Percentiles rank a stretch among this genome's conserved stretches.
Evolutionary conservation across 306 rosid genomes (phyloP).

Genomic region (Cucurbita moschata): DNA sequence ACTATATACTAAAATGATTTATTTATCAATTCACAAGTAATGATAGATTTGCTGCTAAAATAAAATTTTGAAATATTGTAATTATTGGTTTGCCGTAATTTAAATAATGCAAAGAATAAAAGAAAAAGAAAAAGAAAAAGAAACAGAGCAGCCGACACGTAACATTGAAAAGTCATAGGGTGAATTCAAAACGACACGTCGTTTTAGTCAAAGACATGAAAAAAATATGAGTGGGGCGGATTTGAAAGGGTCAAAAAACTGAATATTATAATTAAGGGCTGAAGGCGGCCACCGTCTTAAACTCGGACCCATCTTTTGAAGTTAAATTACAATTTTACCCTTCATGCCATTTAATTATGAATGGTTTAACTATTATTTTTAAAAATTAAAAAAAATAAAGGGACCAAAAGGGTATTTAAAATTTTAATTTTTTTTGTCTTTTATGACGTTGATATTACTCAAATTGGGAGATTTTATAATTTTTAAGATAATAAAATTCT

Average conservation of each 20-base stretch:
- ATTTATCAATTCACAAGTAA: neutral
- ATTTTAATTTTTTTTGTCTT: no score
- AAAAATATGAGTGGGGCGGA: neutral
- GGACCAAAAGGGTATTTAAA: no score
- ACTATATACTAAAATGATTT: neutral
- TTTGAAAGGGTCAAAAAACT: neutral
- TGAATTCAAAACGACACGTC: neutral
- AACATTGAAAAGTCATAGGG: neutral
- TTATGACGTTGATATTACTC: no score
- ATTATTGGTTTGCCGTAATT: neutral
- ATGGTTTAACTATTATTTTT: no score
- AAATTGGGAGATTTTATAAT: no score
- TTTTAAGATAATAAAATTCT: no score
- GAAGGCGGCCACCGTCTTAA: neutral
- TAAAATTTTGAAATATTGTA: neutral
- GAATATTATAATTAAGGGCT: neutral
- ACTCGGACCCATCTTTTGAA: neutral
- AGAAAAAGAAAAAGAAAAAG: no score
- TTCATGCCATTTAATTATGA: no score
- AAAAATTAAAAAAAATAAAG: no score
- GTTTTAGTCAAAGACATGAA: neutral
- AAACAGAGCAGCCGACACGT: neutral
- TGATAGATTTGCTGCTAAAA: neutral
- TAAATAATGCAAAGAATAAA: neutral
- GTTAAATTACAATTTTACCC: no score